Percentiles rank a stretch among this genome's conserved stretches.
Conservation (phyloP, 2,329 filamentous ascomycete genomes). For the Coniochaeta hoffmannii region DNA sequence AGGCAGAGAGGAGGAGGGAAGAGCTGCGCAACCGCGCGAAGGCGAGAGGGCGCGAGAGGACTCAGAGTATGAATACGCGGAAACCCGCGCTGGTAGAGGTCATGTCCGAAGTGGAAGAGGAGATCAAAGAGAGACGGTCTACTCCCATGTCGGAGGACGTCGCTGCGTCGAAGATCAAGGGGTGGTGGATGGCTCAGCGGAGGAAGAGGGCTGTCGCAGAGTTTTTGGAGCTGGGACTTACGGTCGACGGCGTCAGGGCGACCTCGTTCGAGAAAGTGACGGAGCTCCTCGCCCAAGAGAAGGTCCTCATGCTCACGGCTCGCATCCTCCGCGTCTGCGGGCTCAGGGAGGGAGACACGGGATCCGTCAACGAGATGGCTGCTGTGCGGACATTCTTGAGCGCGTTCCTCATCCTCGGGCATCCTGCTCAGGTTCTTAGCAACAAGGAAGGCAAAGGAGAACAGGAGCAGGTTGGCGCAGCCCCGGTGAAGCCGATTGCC, state of each 20-base stretch:
- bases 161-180: conserved; percentile 60
- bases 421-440: conserved; percentile 70
- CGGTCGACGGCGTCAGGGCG: conserved; percentile 61
- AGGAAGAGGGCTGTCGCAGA: conserved; percentile 54
- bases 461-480: conserved; percentile 47
- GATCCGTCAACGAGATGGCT: conserved; percentile 61
- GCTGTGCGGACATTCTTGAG: conserved; percentile 70
- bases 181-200: conserved; percentile 57
- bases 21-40: conserved; percentile 50
- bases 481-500: conserved; percentile 33
- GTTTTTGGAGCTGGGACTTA: conserved; percentile 60
- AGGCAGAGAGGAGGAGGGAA: conserved; percentile 65
- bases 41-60: conserved; percentile 34
- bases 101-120: conserved; percentile 41
- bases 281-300: conserved; percentile 57
- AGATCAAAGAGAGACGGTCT: conserved; percentile 36
- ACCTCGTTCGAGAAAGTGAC: conserved; percentile 71
- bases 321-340: conserved; percentile 63
- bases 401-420: conserved; percentile 71
- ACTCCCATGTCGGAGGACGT: conserved; percentile 46
- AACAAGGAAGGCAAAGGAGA: conserved; percentile 56
- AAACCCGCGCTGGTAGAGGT: conserved; percentile 39
- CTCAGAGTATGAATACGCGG: conserved; percentile 38
- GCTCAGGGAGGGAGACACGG: conserved; percentile 55
- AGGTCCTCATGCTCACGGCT: conserved; percentile 58